These are phyloP conservation scores for Claviceps sp. DNA, from an alignment of 2,329 filamentous ascomycete species.

Conservation along the genomic window DNA sequence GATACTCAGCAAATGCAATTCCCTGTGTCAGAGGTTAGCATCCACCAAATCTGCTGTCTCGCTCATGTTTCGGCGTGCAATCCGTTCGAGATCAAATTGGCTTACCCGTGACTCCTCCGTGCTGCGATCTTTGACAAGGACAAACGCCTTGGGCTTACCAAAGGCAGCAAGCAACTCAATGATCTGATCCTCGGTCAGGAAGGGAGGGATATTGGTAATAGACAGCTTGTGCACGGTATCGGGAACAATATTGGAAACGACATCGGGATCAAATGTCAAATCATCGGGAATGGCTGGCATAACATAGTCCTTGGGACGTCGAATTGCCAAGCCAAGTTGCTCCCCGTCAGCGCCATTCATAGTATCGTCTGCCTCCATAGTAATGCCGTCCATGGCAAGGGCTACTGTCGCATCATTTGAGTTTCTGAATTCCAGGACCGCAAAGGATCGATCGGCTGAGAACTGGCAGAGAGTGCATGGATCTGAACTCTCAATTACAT, in stretches of 20 bases:
- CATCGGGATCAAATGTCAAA: constrained; percentile 58
- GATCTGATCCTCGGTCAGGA: constrained; percentile 83
- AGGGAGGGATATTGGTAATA: constrained; percentile 76
- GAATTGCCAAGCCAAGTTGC: constrained; percentile 55
- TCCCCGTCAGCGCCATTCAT: constrained; percentile 40
- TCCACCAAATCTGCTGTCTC: constrained; percentile 15
- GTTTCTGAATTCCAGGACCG: constrained; percentile 81
- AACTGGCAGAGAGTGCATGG: constrained; percentile 78
- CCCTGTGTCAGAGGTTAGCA: constrained; percentile 40
- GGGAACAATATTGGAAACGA: constrained; percentile 67
- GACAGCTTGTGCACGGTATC: constrained; percentile 94
- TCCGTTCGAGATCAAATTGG: not conserved
- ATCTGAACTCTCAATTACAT: constrained; percentile 71
- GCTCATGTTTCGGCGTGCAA: not conserved
- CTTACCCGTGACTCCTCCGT: constrained; percentile 76
- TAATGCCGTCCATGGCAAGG: constrained; percentile 76
- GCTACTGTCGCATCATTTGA: constrained; percentile 82
- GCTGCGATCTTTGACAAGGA: constrained; percentile 73
- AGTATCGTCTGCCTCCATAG: constrained; percentile 63
- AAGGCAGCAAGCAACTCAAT: constrained; percentile 82
- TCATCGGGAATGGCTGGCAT: constrained; percentile 70
- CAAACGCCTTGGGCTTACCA: constrained; percentile 83
- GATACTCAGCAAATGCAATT: constrained; percentile 93
- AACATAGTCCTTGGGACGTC: constrained; percentile 92
- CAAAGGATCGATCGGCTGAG: constrained; percentile 66